A percentile compares a stretch with the other conserved stretches of the same genome.
phyloP scores from a whole-genome alignment of 2,329 filamentous ascomycete genomes.

The Ophiostoma populinum region DNA sequence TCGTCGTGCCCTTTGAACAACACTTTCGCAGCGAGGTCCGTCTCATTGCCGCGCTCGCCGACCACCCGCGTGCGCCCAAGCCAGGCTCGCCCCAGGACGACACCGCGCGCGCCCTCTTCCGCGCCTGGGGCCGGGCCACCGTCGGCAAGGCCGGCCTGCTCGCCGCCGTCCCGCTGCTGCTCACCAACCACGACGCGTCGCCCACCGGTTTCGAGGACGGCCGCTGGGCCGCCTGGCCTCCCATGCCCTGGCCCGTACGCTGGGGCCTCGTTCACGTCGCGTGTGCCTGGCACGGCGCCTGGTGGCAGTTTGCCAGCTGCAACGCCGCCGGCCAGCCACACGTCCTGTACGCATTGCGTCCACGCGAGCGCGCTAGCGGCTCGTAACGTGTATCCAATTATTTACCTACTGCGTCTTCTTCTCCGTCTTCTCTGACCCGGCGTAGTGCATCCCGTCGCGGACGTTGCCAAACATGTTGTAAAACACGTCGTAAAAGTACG shows the following conservation, averaged over 20 bases:
- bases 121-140: constrained; percentile 44
- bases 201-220: constrained; percentile 33
- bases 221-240: constrained; percentile 44
- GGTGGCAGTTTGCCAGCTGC: constrained; percentile 51
- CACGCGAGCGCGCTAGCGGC: not conserved
- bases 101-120: constrained; percentile 32
- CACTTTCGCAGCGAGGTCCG: constrained; percentile 39
- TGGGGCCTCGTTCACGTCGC: constrained; percentile 43
- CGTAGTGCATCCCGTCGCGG: constrained; percentile 10
- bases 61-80: constrained; percentile 32
- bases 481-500: constrained; percentile 14
- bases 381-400: too few species aligned
- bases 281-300: constrained; percentile 35
- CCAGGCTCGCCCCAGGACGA: constrained; percentile 26
- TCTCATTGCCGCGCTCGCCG: constrained; percentile 31
- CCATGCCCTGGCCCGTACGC: constrained; percentile 41
- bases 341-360: constrained; percentile 31
- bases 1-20: constrained; percentile 31
- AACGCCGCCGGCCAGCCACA: constrained; percentile 33
- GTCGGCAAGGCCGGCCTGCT: constrained; percentile 41
- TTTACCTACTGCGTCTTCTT: constrained; percentile 5
- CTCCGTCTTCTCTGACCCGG: constrained; percentile 5
- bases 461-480: constrained; percentile 14
- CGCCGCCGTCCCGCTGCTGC: constrained; percentile 47
- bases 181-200: constrained; percentile 44